A percentile compares a stretch with the other conserved stretches of the same genome.
These are phyloP conservation scores for Crithidia sp. DNA, from an alignment of 208 protist species.

Conservation along the genomic window DNA sequence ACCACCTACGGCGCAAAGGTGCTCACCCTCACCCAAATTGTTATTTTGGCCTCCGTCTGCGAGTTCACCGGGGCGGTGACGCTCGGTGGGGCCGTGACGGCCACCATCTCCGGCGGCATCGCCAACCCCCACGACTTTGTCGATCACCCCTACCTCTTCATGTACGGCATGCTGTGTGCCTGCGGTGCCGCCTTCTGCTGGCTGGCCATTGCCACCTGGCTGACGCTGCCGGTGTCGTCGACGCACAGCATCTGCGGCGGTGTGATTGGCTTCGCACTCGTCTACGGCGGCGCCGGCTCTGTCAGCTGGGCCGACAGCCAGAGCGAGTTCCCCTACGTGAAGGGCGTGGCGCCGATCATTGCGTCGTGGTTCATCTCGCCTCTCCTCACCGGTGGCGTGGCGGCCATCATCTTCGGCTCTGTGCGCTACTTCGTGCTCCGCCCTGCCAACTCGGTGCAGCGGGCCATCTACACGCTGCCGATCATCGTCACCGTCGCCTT, in stretches of 20 bases:
- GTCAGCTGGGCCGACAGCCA: conserved; percentile 67
- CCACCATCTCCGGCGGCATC: conserved; percentile 82
- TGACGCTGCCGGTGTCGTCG: conserved; percentile 76
- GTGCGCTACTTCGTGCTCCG: conserved; percentile 63
- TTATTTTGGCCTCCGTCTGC: conserved; percentile 81
- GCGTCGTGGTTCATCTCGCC: conserved; percentile 88
- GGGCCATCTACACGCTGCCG: conserved; percentile 62
- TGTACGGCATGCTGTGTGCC: conserved; percentile 87
- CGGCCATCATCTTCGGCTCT: conserved; percentile 60
- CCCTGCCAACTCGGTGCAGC: conserved; percentile 53
- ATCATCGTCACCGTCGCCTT: conserved; percentile 71
- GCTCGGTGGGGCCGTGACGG: conserved; percentile 74
- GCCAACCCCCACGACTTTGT: conserved; percentile 58
- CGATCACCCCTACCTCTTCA: conserved; percentile 75
- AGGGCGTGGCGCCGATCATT: conserved; percentile 72
- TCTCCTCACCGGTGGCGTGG: conserved; percentile 58
- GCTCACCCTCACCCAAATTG: conserved; percentile 77
- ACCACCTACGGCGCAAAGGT: conserved; percentile 87
- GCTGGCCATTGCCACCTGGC: conserved; percentile 64
- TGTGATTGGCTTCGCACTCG: conserved; percentile 82
- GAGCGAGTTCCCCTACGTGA: conserved; percentile 73
- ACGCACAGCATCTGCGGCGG: conserved; percentile 85
- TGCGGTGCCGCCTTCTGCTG: conserved; percentile 70
- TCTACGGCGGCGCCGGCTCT: conserved; percentile 62
- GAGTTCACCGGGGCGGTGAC: conserved; percentile 81